Conservation (phyloP, 2,329 filamentous ascomycete genomes). For the Hymenoscyphus fraxineus region DNA sequence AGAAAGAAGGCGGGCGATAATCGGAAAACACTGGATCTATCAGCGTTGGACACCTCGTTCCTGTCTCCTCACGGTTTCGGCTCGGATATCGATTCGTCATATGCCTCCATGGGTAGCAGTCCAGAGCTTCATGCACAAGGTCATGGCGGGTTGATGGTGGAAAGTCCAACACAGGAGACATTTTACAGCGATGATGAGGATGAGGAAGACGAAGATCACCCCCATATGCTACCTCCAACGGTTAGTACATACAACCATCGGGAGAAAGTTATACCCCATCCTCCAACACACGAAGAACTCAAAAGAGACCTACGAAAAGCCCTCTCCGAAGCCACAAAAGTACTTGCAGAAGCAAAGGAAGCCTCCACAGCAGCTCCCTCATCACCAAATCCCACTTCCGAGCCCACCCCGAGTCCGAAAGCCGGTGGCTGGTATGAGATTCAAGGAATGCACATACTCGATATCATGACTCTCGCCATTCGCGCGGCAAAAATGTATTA, state of each 20-base stretch:
- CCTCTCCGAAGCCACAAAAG: constrained; percentile 65
- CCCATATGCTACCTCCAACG: constrained; percentile 88
- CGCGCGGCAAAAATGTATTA: constrained; percentile 95
- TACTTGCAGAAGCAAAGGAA: constrained; percentile 56
- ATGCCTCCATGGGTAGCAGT: constrained; percentile 57
- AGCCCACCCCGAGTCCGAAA: constrained; percentile 22
- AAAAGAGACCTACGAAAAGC: constrained; percentile 65
- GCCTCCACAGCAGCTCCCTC: constrained; percentile 26
- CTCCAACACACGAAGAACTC: constrained; percentile 77
- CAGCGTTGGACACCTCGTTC: constrained; percentile 46
- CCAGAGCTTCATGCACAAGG: constrained; percentile 46
- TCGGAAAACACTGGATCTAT: constrained; percentile 52
- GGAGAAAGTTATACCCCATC: constrained; percentile 75
- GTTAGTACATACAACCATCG: constrained; percentile 92
- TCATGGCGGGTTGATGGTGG: constrained; percentile 34
- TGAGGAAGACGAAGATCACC: constrained; percentile 49
- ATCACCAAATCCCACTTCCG: constrained; percentile 12
- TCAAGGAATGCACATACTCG: constrained; percentile 86
- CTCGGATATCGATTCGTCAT: constrained; percentile 56
- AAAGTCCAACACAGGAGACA: constrained; percentile 42
- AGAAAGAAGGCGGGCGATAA: constrained; percentile 62
- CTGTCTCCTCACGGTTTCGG: constrained; percentile 41
- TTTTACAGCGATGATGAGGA: constrained; percentile 53
- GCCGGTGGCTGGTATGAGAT: constrained; percentile 71
- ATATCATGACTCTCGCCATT: constrained; percentile 92